These are phyloP conservation scores for Colletotrichum tamarilloi DNA, from an alignment of 2,329 filamentous ascomycete species.

Conservation along the genomic window DNA sequence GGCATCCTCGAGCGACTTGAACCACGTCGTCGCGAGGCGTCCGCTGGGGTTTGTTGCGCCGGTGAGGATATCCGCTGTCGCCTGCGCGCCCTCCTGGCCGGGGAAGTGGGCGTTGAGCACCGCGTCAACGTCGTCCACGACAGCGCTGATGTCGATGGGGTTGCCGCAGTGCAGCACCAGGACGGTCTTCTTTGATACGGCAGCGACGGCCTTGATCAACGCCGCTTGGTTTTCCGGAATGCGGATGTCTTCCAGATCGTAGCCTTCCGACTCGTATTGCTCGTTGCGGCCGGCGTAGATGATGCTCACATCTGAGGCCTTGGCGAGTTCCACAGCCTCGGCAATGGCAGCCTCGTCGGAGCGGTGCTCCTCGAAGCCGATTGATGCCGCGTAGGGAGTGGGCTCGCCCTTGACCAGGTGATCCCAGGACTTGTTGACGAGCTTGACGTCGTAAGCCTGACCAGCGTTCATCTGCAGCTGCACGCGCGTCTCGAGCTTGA, in stretches of 20 bases:
- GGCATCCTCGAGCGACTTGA: conserved; percentile 28
- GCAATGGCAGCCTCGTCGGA: conserved; percentile 27
- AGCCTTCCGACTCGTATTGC: conserved; percentile 36
- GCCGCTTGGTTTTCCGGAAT: conserved; percentile 31
- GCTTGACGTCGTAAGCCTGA: conserved; percentile 25
- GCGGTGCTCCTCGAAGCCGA: conserved; percentile 30
- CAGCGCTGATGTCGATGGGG: conserved; percentile 30
- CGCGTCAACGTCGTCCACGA: conserved; percentile 31
- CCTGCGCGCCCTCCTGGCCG: conserved; percentile 32
- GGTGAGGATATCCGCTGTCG: conserved; percentile 29
- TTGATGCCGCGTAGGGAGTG: conserved; percentile 27
- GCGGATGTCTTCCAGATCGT: conserved; percentile 31
- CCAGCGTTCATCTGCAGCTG: conserved; percentile 29
- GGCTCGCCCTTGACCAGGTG: conserved; percentile 27
- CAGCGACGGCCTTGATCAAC: conserved; percentile 32
- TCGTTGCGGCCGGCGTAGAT: conserved; percentile 34
- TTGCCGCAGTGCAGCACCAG: conserved; percentile 30
- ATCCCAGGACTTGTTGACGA: conserved; percentile 28
- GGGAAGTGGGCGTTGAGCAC: conserved; percentile 33
- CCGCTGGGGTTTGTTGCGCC: conserved; percentile 32
- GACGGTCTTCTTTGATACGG: conserved; percentile 13
- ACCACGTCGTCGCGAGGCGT: conserved; percentile 33
- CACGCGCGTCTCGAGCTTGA: conserved; percentile 33
- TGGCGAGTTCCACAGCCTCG: conserved; percentile 21
- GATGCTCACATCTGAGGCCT: conserved; percentile 27